Evolutionary conservation across 1,284 basidiomycete genomes (phyloP).

Genomic region (Exobasidium rhododendri): DNA sequence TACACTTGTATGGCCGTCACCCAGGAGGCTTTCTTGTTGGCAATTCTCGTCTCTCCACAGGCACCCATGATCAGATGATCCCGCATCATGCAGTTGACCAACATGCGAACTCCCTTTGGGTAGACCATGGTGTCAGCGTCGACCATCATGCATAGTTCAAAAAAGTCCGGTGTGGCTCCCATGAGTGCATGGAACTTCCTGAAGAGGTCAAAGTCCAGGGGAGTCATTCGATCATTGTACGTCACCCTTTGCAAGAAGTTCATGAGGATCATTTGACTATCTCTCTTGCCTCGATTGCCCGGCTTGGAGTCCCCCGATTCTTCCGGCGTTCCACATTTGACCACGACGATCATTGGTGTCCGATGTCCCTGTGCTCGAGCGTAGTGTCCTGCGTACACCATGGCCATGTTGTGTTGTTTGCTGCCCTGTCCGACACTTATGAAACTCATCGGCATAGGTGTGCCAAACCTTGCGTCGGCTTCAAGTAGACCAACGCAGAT

Average conservation of each 20-base stretch:
- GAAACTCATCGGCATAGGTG: constrained; percentile 93
- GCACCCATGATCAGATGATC: constrained; percentile 99
- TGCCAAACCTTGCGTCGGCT: constrained; percentile 90
- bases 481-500: constrained; percentile 89
- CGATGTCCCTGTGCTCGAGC: constrained; percentile 68
- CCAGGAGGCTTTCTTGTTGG: constrained; percentile 92
- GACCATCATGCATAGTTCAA: constrained; percentile 96
- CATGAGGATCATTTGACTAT: constrained; percentile 98
- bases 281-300: constrained; percentile 96
- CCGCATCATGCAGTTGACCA: constrained; percentile 82
- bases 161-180: constrained; percentile 99
- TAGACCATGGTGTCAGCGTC: constrained; percentile 75
- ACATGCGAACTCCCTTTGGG: constrained; percentile 39
- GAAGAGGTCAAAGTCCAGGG: constrained; percentile 96
- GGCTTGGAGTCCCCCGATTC: constrained; percentile 78
- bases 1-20: constrained; percentile 97
- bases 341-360: constrained; percentile 90
- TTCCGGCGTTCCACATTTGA: constrained; percentile 88
- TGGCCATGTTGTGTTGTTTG: constrained; percentile 88
- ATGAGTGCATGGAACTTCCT: constrained; percentile 92
- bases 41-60: constrained; percentile 96
- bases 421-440: constrained; percentile 80
- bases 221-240: constrained; percentile 97
- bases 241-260: constrained; percentile 99
- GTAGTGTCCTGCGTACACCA: constrained; percentile 99